Evolutionary conservation across 2,329 filamentous ascomycete genomes (phyloP).

Genomic region (Scedosporium boydii): DNA sequence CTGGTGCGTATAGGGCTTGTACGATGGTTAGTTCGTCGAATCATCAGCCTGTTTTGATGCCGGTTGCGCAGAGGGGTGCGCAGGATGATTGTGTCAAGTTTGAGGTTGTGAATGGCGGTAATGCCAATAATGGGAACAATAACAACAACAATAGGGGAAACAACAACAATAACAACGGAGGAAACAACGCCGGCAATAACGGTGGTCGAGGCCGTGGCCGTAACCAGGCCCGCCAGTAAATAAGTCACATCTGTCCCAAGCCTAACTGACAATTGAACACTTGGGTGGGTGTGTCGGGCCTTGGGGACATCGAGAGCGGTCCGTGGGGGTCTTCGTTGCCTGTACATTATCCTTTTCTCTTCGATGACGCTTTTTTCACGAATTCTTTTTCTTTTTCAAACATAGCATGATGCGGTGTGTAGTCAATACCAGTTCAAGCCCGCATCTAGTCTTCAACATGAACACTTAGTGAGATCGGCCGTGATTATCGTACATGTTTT

Average conservation of each 20-base stretch:
- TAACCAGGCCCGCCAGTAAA: not conserved
- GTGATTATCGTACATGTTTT: not conserved
- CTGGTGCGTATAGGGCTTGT: constrained; percentile 40
- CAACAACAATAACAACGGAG: constrained; percentile 10
- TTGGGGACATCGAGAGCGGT: too few species aligned
- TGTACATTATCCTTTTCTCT: not conserved
- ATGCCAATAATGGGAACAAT: not conserved
- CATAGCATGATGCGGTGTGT: not conserved
- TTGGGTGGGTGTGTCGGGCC: too few species aligned
- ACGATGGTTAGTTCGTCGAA: constrained; percentile 40
- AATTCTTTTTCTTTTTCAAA: not conserved
- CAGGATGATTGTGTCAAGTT: constrained; percentile 45
- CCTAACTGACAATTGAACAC: too few species aligned
- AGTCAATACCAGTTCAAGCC: not conserved
- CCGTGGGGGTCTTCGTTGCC: not conserved
- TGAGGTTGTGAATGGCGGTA: constrained; percentile 21
- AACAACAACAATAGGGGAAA: not conserved
- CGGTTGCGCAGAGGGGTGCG: constrained; percentile 41
- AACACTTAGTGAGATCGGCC: not conserved
- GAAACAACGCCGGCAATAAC: constrained; percentile 11
- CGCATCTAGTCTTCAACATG: not conserved
- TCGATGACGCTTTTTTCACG: not conserved
- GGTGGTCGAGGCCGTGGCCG: not conserved
- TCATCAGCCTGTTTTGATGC: constrained; percentile 50
- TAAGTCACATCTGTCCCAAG: too few species aligned